Conservation (phyloP, 495 filamentous ascomycete genomes). For the Trichoderma gamsii region DNA sequence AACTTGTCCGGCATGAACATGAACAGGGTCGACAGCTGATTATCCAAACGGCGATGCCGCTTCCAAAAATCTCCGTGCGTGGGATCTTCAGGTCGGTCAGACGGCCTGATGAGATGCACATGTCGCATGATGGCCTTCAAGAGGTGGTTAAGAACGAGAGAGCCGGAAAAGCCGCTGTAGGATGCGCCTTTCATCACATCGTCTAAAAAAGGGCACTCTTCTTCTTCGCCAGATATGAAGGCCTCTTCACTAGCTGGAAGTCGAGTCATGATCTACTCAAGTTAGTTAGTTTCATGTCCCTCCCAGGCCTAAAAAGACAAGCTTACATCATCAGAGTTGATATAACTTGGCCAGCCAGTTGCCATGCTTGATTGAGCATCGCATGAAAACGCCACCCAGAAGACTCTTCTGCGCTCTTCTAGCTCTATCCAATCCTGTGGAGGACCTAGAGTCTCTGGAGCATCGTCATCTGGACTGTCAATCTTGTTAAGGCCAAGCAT, state of each 20-base stretch:
- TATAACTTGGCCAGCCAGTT: conserved; percentile 42
- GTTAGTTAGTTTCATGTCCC: neutral
- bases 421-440: conserved; percentile 41
- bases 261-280: conserved; percentile 35
- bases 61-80: conserved; percentile 39
- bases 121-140: conserved; percentile 39
- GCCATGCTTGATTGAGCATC: conserved; percentile 44
- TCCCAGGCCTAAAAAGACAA: neutral
- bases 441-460: conserved; percentile 31
- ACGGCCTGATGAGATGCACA: conserved; percentile 32
- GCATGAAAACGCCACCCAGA: conserved; percentile 47
- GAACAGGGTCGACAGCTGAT: conserved; percentile 37
- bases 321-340: conserved; percentile 35
- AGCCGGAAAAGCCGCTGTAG: conserved; percentile 37
- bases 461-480: conserved; percentile 32
- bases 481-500: conserved; percentile 46
- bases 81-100: conserved; percentile 34
- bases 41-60: conserved; percentile 43
- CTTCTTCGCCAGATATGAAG: conserved; percentile 31
- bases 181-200: conserved; percentile 32
- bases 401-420: conserved; percentile 47
- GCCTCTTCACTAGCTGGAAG: conserved; percentile 41
- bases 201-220: conserved; percentile 29
- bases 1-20: conserved; percentile 41
- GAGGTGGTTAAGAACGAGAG: conserved; percentile 34